A percentile compares a stretch with the other conserved stretches of the same genome.
These are phyloP conservation scores for Cladosporium sp. DNA, from an alignment of 2,329 filamentous ascomycete species.

Conservation along the genomic window DNA sequence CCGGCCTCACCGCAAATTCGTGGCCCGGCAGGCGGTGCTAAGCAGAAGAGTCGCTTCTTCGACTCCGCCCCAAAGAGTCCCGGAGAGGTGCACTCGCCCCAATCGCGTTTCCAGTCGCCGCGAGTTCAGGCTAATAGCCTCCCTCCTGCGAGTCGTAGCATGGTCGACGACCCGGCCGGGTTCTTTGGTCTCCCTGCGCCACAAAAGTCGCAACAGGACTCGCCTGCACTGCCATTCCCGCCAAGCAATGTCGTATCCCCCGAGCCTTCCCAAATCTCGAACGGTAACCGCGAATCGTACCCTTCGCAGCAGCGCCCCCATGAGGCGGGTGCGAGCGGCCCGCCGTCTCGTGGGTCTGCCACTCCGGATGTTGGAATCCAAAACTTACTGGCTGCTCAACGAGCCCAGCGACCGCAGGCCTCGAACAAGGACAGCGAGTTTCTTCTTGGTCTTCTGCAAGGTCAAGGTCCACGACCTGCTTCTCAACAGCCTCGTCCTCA, in stretches of 20 bases:
- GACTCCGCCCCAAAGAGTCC: constrained; percentile 20
- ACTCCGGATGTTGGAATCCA: constrained; percentile 31
- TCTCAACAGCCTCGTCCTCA: constrained; percentile 27
- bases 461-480: constrained; percentile 28
- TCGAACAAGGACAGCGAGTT: constrained; percentile 67
- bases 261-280: constrained; percentile 12
- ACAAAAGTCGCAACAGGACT: not conserved
- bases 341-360: constrained; percentile 18
- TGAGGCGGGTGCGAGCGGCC: constrained; percentile 5
- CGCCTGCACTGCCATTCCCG: constrained; percentile 4
- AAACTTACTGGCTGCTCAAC: constrained; percentile 33
- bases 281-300: constrained; percentile 17
- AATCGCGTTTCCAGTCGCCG: constrained; percentile 22
- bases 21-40: constrained; percentile 24
- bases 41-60: constrained; percentile 29
- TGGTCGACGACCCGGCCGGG: constrained; percentile 13
- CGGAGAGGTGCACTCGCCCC: constrained; percentile 18
- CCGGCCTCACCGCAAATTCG: constrained; percentile 14
- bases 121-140: constrained; percentile 7
- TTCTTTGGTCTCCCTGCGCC: constrained; percentile 10
- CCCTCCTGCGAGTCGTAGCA: not conserved
- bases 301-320: constrained; percentile 1
- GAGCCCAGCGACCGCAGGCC: constrained; percentile 33
- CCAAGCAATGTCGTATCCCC: constrained; percentile 10
- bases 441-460: constrained; percentile 70